Evolutionary conservation across 257 asterid species (phyloP).

Genomic region (Fraxinus anomala): DNA sequence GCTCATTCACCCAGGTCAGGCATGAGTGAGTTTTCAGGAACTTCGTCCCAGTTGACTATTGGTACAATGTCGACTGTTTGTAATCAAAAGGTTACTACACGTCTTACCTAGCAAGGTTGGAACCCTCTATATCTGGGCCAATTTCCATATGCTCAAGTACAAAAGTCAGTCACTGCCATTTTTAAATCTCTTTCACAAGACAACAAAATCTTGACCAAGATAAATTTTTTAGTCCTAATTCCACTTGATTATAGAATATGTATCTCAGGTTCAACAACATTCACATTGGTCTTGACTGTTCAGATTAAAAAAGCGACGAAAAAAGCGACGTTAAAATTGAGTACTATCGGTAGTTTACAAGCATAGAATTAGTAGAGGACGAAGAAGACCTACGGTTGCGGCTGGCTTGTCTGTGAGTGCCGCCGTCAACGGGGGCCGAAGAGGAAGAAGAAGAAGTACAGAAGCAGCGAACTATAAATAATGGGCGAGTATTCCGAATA

Average conservation of each 20-base stretch:
- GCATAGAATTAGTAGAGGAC: conserved; percentile 35
- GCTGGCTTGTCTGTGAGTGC: conserved; percentile 17
- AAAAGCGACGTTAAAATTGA: neutral
- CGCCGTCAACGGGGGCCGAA: conserved; percentile 30
- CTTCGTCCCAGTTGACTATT: neutral
- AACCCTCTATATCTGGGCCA: neutral
- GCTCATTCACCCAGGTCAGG: neutral
- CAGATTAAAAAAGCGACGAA: neutral
- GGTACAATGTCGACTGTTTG: neutral
- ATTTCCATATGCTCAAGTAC: too few relatives aligned
- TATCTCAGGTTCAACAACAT: neutral
- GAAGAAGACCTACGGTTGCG: conserved; percentile 56
- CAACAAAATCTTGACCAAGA: neutral
- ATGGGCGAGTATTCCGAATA: conserved; percentile 27
- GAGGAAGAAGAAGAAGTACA: conserved; percentile 41
- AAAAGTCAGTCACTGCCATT: neutral
- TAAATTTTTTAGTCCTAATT: neutral
- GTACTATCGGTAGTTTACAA: neutral
- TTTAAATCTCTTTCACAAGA: neutral
- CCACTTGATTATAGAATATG: neutral
- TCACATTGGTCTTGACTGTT: neutral
- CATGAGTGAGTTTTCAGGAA: neutral
- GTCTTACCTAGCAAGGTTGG: neutral
- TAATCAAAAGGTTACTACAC: neutral
- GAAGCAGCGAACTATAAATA: conserved; percentile 53